Evolutionary conservation across 805 yeast genomes (phyloP), one percentile per base, ranked within the genome.

Genomic region (Saccharomycopsis babjevae): DNA sequence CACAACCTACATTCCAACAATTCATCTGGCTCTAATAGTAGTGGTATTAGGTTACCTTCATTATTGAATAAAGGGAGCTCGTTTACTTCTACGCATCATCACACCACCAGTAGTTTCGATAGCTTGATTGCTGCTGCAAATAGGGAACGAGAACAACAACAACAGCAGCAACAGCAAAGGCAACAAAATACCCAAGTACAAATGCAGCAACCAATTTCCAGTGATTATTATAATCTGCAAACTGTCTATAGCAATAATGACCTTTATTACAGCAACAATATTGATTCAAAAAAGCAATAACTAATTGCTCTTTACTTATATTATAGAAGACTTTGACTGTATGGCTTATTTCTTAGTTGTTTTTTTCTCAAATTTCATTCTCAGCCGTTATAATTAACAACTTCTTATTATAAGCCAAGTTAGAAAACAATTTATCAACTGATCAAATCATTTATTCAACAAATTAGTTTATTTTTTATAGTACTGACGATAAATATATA

Each of bases 161-260:
- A 57, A 20, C 57, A 50, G 34, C 57, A 57, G 50, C 62, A 60
- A 25, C 62, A 57, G 34, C 56, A 52, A 22, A 50, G 40, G 34
- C 61, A 58, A 20, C 56, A 50, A 32, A 56, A 57, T 16, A 40
- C 13, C 28, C 59, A 18, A 22, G 43, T 20, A 32, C 59, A 50
- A 18, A 57, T n/a, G 59, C 54, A 32, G 22, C 60, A 39, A 16
- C 39, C 50, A 25, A n/a, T 20, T 5, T 4, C n/a, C 8, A 15
- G 56, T 46, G 28, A 22, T 46, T 46, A 22, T 46, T 46, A 22
- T 32, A 46, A 16, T 5, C 52, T 25, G 52, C 52, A 46, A 25
- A 46, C 6, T 46, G 52, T 46, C 7, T 46, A 46, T 25, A 11
- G 52, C 11, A 30, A 30, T 34, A 52, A 30, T 13, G 32, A 52